A percentile compares a stretch with the other conserved stretches of the same genome.
Evolutionary conservation across 2,329 filamentous ascomycete genomes (phyloP).

Genomic region (Aureobasidium namibiae): DNA sequence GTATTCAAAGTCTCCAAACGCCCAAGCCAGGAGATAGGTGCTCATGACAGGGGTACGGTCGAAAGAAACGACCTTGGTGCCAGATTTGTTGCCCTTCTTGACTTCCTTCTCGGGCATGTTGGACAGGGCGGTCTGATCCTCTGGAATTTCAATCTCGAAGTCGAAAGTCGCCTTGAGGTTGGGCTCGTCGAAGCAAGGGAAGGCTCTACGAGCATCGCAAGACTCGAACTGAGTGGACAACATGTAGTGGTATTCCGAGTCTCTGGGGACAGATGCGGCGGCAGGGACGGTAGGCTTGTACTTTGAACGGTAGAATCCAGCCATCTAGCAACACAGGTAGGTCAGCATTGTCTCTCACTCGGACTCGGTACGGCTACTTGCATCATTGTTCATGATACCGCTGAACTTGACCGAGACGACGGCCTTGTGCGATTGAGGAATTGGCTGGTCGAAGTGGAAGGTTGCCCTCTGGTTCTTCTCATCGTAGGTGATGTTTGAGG

Average conservation of each 20-base stretch:
- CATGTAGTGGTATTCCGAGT: slow-evolving; percentile 55
- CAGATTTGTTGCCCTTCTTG: slow-evolving; percentile 58
- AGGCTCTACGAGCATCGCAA: slow-evolving; percentile 87
- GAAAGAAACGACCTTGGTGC: slow-evolving; percentile 62
- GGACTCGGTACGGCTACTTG: slow-evolving; percentile 24
- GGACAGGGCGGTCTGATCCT: slow-evolving; percentile 79
- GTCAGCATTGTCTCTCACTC: not conserved
- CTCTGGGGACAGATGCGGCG: slow-evolving; percentile 68
- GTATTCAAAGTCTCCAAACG: slow-evolving; percentile 93
- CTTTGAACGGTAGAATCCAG: slow-evolving; percentile 87
- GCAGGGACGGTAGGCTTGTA: slow-evolving; percentile 75
- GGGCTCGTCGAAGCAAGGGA: slow-evolving; percentile 97
- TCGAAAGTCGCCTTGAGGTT: slow-evolving; percentile 96
- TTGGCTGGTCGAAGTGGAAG: slow-evolving; percentile 64
- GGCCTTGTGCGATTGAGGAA: slow-evolving; percentile 60
- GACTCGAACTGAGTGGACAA: slow-evolving; percentile 97
- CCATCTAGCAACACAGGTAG: slow-evolving; percentile 47
- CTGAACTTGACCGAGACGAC: slow-evolving; percentile 64
- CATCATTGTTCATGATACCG: slow-evolving; percentile 78
- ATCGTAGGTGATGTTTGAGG: slow-evolving; percentile 69
- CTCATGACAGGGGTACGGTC: slow-evolving; percentile 85
- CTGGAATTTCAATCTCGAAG: slow-evolving; percentile 83
- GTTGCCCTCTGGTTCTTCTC: slow-evolving; percentile 75
- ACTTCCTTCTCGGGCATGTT: slow-evolving; percentile 87
- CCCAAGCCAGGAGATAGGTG: slow-evolving; percentile 84